Percentiles rank a stretch among this genome's conserved stretches.
phyloP scores from a whole-genome alignment of 306 rosid genomes.

The Hippophae tibetana region DNA sequence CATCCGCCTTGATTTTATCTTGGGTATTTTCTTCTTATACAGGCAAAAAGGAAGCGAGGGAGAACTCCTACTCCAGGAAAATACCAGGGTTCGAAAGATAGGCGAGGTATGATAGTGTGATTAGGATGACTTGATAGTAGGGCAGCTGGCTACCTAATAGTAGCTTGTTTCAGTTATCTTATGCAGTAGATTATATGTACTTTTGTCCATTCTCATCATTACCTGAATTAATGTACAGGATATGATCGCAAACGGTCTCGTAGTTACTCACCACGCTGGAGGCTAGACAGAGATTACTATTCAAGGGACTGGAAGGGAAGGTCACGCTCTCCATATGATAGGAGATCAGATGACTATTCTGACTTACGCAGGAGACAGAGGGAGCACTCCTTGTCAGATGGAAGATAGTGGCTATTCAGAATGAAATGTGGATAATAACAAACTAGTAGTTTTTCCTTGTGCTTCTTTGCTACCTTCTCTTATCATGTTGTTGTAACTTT shows the following conservation, averaged over 20 bases:
- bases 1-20: conserved; percentile 10
- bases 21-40: conserved; percentile 17
- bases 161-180: neutral
- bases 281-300: conserved; percentile 27
- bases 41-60: conserved; percentile 47
- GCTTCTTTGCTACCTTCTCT: no score
- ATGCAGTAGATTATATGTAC: no score
- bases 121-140: neutral
- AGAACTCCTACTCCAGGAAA: conserved; percentile 42
- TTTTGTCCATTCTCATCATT: neutral
- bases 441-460: neutral
- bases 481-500: neutral
- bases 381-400: conserved; percentile 19
- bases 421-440: neutral
- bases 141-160: neutral
- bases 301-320: conserved; percentile 33
- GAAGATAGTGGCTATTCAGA: conserved; percentile 11
- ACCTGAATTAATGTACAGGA: conserved; percentile 18
- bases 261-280: conserved; percentile 29
- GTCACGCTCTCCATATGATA: conserved; percentile 30
- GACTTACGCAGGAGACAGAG: conserved; percentile 22
- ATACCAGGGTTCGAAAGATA: conserved; percentile 37
- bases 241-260: conserved; percentile 23
- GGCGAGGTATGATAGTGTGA: conserved; percentile 20
- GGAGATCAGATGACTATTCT: conserved; percentile 24